Evolutionary conservation across 768 basidiomycete species (phyloP).

Genomic region (Collybiopsis confluens): DNA sequence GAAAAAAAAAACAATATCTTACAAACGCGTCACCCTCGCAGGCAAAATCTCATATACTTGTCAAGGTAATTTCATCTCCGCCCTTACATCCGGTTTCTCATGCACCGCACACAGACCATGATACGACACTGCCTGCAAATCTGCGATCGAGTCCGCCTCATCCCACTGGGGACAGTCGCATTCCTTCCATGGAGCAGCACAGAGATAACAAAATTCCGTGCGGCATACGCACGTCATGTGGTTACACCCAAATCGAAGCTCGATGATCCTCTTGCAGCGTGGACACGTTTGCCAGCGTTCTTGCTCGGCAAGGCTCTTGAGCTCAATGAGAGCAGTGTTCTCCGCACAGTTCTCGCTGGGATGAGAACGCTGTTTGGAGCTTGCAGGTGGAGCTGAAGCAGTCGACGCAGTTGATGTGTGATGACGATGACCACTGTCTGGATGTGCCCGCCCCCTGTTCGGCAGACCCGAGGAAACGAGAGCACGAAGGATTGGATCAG

Average conservation of each 20-base stretch:
- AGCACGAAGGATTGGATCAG: constrained; percentile 45
- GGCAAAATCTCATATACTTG: no score
- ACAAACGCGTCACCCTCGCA: no score
- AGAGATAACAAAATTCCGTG: constrained; percentile 62
- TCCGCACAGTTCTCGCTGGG: constrained; percentile 33
- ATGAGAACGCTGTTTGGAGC: constrained; percentile 40
- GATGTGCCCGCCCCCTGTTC: constrained; percentile 1
- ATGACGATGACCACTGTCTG: neutral
- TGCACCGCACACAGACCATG: constrained; percentile 35
- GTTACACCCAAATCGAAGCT: constrained; percentile 53
- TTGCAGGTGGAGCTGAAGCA: constrained; percentile 42
- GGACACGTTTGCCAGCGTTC: constrained; percentile 64
- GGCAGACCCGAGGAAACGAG: constrained; percentile 46
- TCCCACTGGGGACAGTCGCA: constrained; percentile 67
- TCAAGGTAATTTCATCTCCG: no score
- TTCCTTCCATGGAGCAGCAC: constrained; percentile 57
- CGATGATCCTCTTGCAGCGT: constrained; percentile 50
- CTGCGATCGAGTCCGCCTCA: constrained; percentile 30
- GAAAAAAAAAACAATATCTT: no score
- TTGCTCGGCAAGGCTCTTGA: constrained; percentile 40
- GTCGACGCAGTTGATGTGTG: constrained; percentile 30
- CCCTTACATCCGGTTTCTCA: constrained; percentile 23
- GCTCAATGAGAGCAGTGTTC: constrained; percentile 35
- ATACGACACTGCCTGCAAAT: constrained; percentile 31
- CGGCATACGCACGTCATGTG: constrained; percentile 63